Evolutionary conservation across 108 stramenopile species (phyloP), one percentile per base, ranked within the genome.

Genomic region (Nitzschia sp.): DNA sequence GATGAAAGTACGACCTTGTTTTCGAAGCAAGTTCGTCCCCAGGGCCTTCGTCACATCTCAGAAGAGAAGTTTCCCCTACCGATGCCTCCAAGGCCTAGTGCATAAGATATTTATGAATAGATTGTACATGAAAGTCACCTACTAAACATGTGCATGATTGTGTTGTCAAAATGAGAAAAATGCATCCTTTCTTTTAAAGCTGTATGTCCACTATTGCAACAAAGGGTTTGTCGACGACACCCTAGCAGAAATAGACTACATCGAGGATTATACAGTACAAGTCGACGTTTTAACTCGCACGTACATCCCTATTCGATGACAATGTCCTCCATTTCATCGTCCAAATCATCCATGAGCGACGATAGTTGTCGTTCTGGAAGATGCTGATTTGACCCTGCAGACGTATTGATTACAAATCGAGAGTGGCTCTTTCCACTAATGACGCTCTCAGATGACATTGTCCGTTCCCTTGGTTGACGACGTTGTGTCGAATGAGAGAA

Each of bases 1-100:
- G 75, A 77, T 38, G 88, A 89, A 72, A 80, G 73, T 10, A 54
- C 67, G 0, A 26, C 57, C 21, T 70, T 69, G n/a, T 83, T 83
- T 51, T 71, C 81, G 39, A 67, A 57, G 29, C 51, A 53, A 37
- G 67, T 20, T 21, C 55, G 55, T 44, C 51, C 51, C 11, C 25
- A 24, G 51, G 65, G 26, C 6, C 17, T 53, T 14, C 26, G n/a
- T 12, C 29, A 62, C 3, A 20, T 62, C 8, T 24, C 54, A 6
- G 63, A 51, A 34, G 63, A 53, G 38, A 53, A 53, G 12, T 54
- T 54, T 8, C 22, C 53, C 3, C 8, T 25, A 19, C 20, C 24
- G 25, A n/a, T 53, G 37, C 38, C 63, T 11, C 50, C 51, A 15
- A 65, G 21, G 63, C 29, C 51, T 34, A 34, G 29, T 34, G 1